Conservation (phyloP, 1,284 basidiomycete genomes). For the Sporisorium reilianum region DNA sequence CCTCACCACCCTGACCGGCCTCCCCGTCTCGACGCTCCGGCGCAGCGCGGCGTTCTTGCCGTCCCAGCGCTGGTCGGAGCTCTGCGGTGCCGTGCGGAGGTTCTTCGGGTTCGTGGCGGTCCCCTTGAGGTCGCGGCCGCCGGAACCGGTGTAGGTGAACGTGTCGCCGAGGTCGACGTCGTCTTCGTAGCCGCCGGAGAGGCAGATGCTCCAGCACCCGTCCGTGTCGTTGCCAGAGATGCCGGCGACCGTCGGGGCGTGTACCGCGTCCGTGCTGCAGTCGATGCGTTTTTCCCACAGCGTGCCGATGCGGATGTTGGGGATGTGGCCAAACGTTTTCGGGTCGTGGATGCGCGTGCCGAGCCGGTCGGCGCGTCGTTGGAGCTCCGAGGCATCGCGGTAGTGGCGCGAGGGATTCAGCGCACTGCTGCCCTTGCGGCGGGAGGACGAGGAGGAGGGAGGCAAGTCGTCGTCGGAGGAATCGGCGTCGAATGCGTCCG, state of each 20-base stretch:
- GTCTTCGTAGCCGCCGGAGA: slow-evolving; percentile 84
- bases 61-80: slow-evolving; percentile 81
- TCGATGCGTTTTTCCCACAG: slow-evolving; percentile 52
- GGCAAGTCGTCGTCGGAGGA: slow-evolving; percentile 21
- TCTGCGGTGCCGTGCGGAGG: slow-evolving; percentile 86
- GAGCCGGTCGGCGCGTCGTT: slow-evolving; percentile 32
- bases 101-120: slow-evolving; percentile 79
- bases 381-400: background rate
- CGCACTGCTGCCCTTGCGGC: background rate
- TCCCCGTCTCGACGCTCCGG: slow-evolving; percentile 77
- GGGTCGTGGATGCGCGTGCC: slow-evolving; percentile 47
- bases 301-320: slow-evolving; percentile 51
- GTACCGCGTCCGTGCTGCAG: slow-evolving; percentile 49
- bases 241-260: slow-evolving; percentile 79
- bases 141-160: slow-evolving; percentile 76
- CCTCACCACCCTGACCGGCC: slow-evolving; percentile 83
- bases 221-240: slow-evolving; percentile 75
- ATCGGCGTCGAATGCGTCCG: background rate
- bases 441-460: too few relatives aligned
- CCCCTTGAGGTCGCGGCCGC: slow-evolving; percentile 83
- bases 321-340: slow-evolving; percentile 69
- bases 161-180: slow-evolving; percentile 83
- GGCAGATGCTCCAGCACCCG: slow-evolving; percentile 82
- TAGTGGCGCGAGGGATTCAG: slow-evolving; percentile 19
- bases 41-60: slow-evolving; percentile 79